Conservation (phyloP, 2,329 filamentous ascomycete species). For the Coleophoma eucalyptorum region DNA sequence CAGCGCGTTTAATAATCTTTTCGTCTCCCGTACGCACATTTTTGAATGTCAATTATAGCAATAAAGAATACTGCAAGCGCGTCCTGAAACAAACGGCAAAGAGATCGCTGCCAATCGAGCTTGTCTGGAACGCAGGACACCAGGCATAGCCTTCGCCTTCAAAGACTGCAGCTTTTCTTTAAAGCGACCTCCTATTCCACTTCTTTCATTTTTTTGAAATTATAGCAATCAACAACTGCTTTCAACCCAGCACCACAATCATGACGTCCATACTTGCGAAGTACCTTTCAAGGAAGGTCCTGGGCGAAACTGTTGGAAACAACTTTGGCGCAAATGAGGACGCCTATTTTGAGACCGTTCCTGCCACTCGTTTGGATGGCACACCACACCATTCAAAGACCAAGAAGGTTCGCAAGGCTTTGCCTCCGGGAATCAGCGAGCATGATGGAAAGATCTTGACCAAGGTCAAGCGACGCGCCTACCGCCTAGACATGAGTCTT, state of each 20-base stretch:
- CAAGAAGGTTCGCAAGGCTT: slow-evolving; percentile 81
- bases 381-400: slow-evolving; percentile 61
- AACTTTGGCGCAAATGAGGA: slow-evolving; percentile 63
- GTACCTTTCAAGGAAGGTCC: slow-evolving; percentile 50
- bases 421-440: slow-evolving; percentile 77
- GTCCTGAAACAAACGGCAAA: slow-evolving; percentile 13
- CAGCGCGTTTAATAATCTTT: no score
- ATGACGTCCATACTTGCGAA: slow-evolving; percentile 54
- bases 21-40: no score
- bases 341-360: slow-evolving; percentile 82
- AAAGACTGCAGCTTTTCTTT: slow-evolving; percentile 1
- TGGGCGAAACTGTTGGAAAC: slow-evolving; percentile 53
- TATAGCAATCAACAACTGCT: no score
- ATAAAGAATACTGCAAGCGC: slow-evolving; percentile 3
- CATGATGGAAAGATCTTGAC: slow-evolving; percentile 81
- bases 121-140: slow-evolving; percentile 4
- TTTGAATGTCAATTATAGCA: no score
- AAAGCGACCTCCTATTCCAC: slow-evolving; percentile 3
- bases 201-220: not conserved
- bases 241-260: slow-evolving; percentile 15
- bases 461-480: slow-evolving; percentile 80
- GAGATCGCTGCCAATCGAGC: slow-evolving; percentile 16
- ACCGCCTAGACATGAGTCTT: slow-evolving; percentile 78
- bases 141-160: slow-evolving; percentile 4
- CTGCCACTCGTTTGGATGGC: slow-evolving; percentile 65